Conservation (phyloP, 768 basidiomycete genomes). For the Phlebiopsis gigantea region DNA sequence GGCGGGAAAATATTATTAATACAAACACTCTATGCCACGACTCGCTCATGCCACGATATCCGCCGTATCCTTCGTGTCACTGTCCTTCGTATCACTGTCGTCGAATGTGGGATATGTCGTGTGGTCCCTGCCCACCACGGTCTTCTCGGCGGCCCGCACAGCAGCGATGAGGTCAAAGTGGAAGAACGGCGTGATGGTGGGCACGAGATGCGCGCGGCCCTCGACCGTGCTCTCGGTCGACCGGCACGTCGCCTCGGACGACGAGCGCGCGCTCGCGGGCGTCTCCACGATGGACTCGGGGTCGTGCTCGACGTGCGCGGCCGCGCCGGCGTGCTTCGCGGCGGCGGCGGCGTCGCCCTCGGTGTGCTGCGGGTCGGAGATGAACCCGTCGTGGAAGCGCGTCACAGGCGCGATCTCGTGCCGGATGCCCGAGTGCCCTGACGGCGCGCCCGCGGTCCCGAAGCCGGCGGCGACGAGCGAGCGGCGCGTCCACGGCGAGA, state of each 20-base stretch:
- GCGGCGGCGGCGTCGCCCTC: conserved; percentile 5
- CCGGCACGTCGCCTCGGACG: conserved; percentile 1
- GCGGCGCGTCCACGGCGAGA: conserved; percentile 92
- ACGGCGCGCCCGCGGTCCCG: conserved; percentile 53
- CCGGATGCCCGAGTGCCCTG: conserved; percentile 35
- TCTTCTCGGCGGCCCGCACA: conserved; percentile 24
- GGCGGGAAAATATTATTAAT: neutral
- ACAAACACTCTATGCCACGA: neutral
- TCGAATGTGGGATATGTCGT: conserved; percentile 2
- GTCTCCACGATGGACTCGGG: neutral
- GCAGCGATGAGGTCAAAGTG: conserved; percentile 49
- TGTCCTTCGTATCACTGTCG: neutral
- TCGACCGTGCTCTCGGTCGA: neutral
- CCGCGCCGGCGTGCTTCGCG: conserved; percentile 7
- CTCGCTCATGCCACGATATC: neutral
- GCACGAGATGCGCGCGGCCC: conserved; percentile 30
- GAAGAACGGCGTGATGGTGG: conserved; percentile 73
- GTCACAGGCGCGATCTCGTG: conserved; percentile 73
- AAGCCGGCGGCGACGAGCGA: conserved; percentile 89
- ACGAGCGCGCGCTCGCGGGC: conserved; percentile 10
- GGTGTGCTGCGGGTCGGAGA: conserved; percentile 29
- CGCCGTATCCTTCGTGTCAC: neutral
- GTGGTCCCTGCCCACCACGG: too few relatives aligned
- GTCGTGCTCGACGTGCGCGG: conserved; percentile 1
- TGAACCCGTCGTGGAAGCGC: conserved; percentile 38